Percentiles rank a stretch among this genome's conserved stretches.
Evolutionary conservation across 2,329 filamentous ascomycete genomes (phyloP).

Genomic region (Ascochyta fabae): DNA sequence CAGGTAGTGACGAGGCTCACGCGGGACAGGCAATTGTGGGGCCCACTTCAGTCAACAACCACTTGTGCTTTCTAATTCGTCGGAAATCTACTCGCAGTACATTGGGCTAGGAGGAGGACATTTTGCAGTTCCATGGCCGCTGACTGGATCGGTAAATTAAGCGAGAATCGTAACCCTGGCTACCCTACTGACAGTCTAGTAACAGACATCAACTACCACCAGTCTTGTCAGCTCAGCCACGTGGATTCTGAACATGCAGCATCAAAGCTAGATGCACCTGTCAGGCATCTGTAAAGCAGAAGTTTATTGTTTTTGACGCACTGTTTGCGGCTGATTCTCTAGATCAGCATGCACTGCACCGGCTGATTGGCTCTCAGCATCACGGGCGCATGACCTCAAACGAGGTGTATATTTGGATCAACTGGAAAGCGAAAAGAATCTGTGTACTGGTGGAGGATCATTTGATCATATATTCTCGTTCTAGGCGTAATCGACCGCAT

Average conservation of each 20-base stretch:
- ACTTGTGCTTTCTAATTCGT: not conserved
- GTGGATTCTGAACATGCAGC: not conserved
- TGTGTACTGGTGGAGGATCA: too few species aligned
- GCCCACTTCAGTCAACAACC: not conserved
- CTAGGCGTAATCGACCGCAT: too few species aligned
- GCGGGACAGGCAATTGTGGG: not conserved
- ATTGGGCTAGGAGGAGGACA: not conserved
- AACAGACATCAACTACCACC: not conserved
- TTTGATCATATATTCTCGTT: too few species aligned
- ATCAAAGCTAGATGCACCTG: not conserved
- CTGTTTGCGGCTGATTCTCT: not conserved
- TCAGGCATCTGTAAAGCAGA: not conserved
- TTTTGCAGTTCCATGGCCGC: not conserved
- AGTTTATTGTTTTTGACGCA: slow-evolving; percentile 3
- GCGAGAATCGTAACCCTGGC: too few species aligned
- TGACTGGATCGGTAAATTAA: not conserved
- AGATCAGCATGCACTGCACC: not conserved
- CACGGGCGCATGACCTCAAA: too few species aligned
- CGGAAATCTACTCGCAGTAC: not conserved
- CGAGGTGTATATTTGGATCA: too few species aligned
- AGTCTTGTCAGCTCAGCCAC: not conserved
- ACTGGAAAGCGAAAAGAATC: too few species aligned
- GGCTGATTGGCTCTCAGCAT: too few species aligned
- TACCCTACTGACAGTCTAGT: too few species aligned
- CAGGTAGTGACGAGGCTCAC: not conserved